phyloP scores from a whole-genome alignment of 768 basidiomycete genomes.

The Filobasidium floriforme region DNA sequence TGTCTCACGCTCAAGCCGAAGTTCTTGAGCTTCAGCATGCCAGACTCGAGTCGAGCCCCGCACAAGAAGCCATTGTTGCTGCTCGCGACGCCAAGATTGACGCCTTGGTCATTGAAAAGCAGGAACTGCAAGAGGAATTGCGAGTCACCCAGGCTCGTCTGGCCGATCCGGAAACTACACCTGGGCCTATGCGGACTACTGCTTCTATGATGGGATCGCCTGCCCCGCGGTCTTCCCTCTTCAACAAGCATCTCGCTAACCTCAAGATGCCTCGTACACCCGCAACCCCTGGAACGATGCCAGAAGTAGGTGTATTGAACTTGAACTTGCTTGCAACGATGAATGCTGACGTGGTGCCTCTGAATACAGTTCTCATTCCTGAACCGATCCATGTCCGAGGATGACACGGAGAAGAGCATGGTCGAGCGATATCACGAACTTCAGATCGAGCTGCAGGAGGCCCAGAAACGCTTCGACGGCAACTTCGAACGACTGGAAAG shows the following conservation, averaged over 20 bases:
- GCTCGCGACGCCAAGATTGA: slow-evolving; percentile 23
- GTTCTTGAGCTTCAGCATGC: background rate
- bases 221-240: slow-evolving; percentile 27
- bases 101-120: slow-evolving; percentile 38
- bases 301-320: slow-evolving; percentile 28
- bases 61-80: slow-evolving; percentile 2
- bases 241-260: slow-evolving; percentile 32
- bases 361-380: background rate
- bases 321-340: background rate
- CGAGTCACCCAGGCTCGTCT: background rate
- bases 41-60: background rate
- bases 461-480: slow-evolving; percentile 36
- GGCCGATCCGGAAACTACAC: background rate
- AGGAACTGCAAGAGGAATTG: slow-evolving; percentile 29
- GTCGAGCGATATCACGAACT: slow-evolving; percentile 35
- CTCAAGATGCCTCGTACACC: slow-evolving; percentile 25
- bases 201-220: slow-evolving; percentile 28
- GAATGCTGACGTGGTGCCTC: background rate
- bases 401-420: slow-evolving; percentile 32
- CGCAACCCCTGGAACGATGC: slow-evolving; percentile 36
- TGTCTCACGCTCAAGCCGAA: background rate
- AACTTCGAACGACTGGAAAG: slow-evolving; percentile 41
- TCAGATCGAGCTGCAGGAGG: slow-evolving; percentile 33
- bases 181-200: slow-evolving; percentile 10
- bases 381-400: slow-evolving; percentile 15